Conservation (phyloP, 176 grass and related monocot genomes). For the Elaeis guineensis region DNA sequence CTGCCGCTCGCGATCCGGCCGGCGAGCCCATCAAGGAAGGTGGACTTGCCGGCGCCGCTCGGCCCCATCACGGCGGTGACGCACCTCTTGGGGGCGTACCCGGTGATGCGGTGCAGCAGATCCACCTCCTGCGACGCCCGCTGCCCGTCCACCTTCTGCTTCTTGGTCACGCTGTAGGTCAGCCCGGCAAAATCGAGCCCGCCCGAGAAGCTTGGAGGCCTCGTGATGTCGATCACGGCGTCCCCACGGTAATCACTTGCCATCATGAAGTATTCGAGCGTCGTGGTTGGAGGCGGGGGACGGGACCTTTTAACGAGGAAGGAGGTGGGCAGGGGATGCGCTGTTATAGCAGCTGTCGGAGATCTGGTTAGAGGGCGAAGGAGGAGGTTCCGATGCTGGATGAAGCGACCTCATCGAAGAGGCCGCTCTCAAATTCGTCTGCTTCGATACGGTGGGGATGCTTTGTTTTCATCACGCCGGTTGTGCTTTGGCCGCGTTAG, state of each 20-base stretch:
- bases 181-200: constrained; percentile 52
- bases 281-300: too few relatives aligned
- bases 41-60: constrained; percentile 78
- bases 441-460: too few relatives aligned
- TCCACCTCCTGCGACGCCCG: constrained; percentile 55
- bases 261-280: too few relatives aligned
- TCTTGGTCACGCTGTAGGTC: constrained; percentile 45
- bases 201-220: constrained; percentile 28
- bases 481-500: too few relatives aligned
- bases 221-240: constrained; percentile 25
- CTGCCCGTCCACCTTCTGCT: constrained; percentile 47
- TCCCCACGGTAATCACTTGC: constrained; percentile 9
- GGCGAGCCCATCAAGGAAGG: constrained; percentile 67
- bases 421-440: too few relatives aligned
- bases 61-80: constrained; percentile 62
- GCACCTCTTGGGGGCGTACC: constrained; percentile 58
- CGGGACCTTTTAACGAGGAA: too few relatives aligned
- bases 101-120: constrained; percentile 55
- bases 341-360: too few relatives aligned
- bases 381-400: too few relatives aligned
- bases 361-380: too few relatives aligned
- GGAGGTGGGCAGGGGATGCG: too few relatives aligned
- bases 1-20: constrained; percentile 38
- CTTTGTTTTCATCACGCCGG: too few relatives aligned
- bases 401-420: too few relatives aligned